Evolutionary conservation across 768 basidiomycete species (phyloP).

Genomic region (Mycena amicta): DNA sequence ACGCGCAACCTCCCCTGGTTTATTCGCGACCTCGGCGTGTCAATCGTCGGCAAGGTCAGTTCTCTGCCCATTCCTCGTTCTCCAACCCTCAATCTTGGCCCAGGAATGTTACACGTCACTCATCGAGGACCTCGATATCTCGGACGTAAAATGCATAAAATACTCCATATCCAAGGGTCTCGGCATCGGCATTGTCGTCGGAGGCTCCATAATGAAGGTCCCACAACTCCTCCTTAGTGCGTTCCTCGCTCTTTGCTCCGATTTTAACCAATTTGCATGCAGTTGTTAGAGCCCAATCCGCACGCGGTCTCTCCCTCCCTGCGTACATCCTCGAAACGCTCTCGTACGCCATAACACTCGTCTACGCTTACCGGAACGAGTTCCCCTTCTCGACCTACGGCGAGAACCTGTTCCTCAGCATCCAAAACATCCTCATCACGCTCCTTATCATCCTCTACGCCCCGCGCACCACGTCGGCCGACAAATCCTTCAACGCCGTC

Average conservation of each 20-base stretch:
- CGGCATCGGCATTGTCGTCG: slow-evolving; percentile 89
- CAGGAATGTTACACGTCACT: slow-evolving; percentile 91
- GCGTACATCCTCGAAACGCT: slow-evolving; percentile 91
- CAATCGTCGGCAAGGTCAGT: slow-evolving; percentile 78
- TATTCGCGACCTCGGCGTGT: slow-evolving; percentile 77
- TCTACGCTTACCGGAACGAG: slow-evolving; percentile 80
- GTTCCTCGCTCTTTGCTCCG: neutral
- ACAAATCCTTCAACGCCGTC: slow-evolving; percentile 33
- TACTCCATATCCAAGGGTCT: slow-evolving; percentile 91
- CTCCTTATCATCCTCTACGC: slow-evolving; percentile 79
- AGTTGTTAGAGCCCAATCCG: slow-evolving; percentile 77
- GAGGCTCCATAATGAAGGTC: slow-evolving; percentile 94
- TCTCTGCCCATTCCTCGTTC: neutral
- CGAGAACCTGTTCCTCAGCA: slow-evolving; percentile 91
- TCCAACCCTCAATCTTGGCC: slow-evolving; percentile 1
- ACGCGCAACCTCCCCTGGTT: slow-evolving; percentile 88
- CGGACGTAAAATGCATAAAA: slow-evolving; percentile 83
- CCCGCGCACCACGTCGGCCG: slow-evolving; percentile 33
- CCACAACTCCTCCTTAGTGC: slow-evolving; percentile 89
- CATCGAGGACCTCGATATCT: slow-evolving; percentile 80
- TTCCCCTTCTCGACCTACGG: slow-evolving; percentile 99
- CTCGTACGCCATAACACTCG: slow-evolving; percentile 85
- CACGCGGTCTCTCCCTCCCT: slow-evolving; percentile 83
- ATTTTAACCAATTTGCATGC: slow-evolving; percentile 10
- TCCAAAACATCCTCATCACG: slow-evolving; percentile 88